Evolutionary conservation across 1,284 basidiomycete species (phyloP).

Genomic region (Fomitopsis palustris): DNA sequence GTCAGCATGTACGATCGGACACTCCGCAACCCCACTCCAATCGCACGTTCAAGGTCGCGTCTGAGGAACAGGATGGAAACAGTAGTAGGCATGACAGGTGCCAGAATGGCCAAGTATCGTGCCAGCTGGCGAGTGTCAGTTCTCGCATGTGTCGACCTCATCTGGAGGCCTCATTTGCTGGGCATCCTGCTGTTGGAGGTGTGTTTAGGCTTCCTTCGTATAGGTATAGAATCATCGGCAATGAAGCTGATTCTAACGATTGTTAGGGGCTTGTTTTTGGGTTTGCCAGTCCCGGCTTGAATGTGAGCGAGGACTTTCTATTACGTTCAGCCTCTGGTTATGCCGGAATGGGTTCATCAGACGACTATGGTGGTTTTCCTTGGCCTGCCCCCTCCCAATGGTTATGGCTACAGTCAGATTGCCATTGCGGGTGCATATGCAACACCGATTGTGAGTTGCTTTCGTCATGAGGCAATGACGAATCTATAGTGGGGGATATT

Average conservation of each 20-base stretch:
- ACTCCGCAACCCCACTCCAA: constrained; percentile 39
- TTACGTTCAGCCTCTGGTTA: not conserved
- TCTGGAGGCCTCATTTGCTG: constrained; percentile 65
- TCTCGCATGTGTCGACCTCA: constrained; percentile 45
- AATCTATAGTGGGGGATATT: too few relatives aligned
- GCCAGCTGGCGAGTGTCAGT: constrained; percentile 48
- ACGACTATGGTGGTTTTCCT: constrained; percentile 70
- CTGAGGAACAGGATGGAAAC: constrained; percentile 59
- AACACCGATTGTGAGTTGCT: constrained; percentile 44
- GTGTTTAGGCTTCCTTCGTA: not conserved
- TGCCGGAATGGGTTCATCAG: constrained; percentile 28
- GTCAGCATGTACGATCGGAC: constrained; percentile 66
- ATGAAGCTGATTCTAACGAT: not conserved
- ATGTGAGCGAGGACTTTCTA: constrained; percentile 40
- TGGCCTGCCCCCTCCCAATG: constrained; percentile 50
- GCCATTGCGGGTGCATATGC: constrained; percentile 57
- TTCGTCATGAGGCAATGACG: not conserved
- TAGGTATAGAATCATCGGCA: too few relatives aligned
- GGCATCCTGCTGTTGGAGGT: constrained; percentile 56
- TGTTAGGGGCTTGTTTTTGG: constrained; percentile 58
- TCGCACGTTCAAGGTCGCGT: constrained; percentile 36
- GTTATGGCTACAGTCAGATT: constrained; percentile 53
- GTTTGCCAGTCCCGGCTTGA: constrained; percentile 62
- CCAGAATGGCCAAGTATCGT: constrained; percentile 58
- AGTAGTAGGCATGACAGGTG: constrained; percentile 63